phyloP scores from a whole-genome alignment of 352 stramenopile species.

The Phytophthora europaea region DNA sequence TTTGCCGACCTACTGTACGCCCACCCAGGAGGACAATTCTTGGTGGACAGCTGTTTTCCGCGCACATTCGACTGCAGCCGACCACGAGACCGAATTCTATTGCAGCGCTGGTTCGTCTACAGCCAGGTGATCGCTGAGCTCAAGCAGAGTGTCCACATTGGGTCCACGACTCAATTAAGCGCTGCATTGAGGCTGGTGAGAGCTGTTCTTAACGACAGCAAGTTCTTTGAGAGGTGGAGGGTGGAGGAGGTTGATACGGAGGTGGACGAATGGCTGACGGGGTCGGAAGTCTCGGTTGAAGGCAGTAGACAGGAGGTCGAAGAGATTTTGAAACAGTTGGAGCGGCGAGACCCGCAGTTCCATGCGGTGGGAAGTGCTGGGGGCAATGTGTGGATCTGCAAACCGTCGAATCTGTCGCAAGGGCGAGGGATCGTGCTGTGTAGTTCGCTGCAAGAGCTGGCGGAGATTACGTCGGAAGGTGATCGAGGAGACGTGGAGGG shows the following conservation, averaged over 20 bases:
- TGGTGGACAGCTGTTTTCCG: slow-evolving; percentile 61
- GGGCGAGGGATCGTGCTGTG: slow-evolving; percentile 74
- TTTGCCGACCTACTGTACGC: slow-evolving; percentile 54
- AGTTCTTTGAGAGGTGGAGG: slow-evolving; percentile 30
- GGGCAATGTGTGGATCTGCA: slow-evolving; percentile 84
- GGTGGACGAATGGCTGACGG: background rate
- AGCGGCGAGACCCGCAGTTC: slow-evolving; percentile 55
- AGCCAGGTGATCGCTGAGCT: slow-evolving; percentile 51
- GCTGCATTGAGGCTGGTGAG: slow-evolving; percentile 9
- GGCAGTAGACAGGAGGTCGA: slow-evolving; percentile 9
- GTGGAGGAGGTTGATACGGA: background rate
- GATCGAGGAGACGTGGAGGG: slow-evolving; percentile 5
- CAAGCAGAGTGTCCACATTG: slow-evolving; percentile 30
- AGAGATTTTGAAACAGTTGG: slow-evolving; percentile 34
- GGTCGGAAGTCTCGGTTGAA: background rate
- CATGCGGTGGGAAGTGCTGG: slow-evolving; percentile 30
- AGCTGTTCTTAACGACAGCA: background rate
- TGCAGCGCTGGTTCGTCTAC: slow-evolving; percentile 65
- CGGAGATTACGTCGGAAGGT: slow-evolving; percentile 17
- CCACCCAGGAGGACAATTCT: slow-evolving; percentile 6
- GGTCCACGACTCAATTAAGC: background rate
- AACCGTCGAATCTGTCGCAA: slow-evolving; percentile 81
- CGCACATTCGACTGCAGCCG: slow-evolving; percentile 55
- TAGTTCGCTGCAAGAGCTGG: slow-evolving; percentile 44
- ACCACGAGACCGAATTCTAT: slow-evolving; percentile 10